Conservation (phyloP, 2,329 filamentous ascomycete genomes). For the Epichloe scottii region DNA sequence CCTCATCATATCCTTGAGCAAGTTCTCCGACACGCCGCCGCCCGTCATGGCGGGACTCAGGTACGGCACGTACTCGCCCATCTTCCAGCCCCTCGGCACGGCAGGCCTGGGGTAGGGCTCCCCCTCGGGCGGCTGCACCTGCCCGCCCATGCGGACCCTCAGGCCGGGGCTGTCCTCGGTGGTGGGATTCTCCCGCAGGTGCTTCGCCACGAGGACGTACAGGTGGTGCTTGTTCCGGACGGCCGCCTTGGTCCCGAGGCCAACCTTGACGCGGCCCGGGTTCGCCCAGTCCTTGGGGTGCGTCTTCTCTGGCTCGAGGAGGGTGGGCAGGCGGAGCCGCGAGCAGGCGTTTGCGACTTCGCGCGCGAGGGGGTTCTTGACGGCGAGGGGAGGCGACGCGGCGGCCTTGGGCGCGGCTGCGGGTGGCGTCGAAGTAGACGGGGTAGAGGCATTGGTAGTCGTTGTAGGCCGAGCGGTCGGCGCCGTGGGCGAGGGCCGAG, state of each 20-base stretch:
- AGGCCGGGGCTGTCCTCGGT: conserved; percentile 55
- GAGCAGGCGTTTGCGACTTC: conserved; percentile 83
- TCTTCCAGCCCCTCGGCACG: conserved; percentile 83
- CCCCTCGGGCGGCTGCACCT: conserved; percentile 47
- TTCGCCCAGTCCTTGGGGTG: conserved; percentile 98
- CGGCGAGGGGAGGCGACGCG: conserved; percentile 63
- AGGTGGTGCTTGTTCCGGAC: conserved; percentile 78
- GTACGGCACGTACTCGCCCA: conserved; percentile 70
- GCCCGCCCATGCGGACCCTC: conserved; percentile 58
- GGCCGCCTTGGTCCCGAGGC: conserved; percentile 39
- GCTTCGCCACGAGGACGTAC: conserved; percentile 65
- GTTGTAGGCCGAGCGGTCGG: conserved; percentile 49
- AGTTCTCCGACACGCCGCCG: conserved; percentile 85
- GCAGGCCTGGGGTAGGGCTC: conserved; percentile 60
- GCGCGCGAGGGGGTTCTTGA: conserved; percentile 73
- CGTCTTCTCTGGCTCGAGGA: conserved; percentile 82
- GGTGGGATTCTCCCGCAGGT: conserved; percentile 68
- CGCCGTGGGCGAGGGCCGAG: conserved; percentile 20
- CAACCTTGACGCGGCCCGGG: conserved; percentile 75
- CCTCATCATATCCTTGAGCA: conserved; percentile 93
- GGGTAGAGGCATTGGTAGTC: conserved; percentile 86
- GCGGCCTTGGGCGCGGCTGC: conserved; percentile 66
- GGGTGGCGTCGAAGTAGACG: conserved; percentile 77
- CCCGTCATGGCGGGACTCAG: conserved; percentile 84
- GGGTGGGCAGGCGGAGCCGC: conserved; percentile 54